These are phyloP conservation scores for Trichophyton schoenleinii DNA, from an alignment of 2,329 filamentous ascomycete genomes.

Conservation along the genomic window DNA sequence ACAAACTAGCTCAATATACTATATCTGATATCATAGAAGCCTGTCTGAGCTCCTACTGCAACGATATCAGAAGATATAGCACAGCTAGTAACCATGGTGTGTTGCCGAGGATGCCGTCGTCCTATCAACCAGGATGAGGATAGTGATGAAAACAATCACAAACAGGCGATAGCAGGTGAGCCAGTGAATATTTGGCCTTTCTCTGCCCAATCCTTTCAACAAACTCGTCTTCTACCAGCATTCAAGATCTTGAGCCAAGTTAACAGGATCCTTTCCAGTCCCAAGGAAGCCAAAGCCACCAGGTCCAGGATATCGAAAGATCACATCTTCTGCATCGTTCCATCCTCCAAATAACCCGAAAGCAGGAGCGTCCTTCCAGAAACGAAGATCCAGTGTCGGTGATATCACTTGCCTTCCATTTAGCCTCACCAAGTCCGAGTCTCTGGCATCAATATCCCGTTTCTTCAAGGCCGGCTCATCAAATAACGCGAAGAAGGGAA, in stretches of 20 bases:
- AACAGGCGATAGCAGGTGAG: not conserved
- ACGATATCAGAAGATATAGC: not conserved
- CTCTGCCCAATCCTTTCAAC: not conserved
- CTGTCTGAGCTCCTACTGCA: not conserved
- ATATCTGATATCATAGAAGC: not conserved
- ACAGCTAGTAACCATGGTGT: not conserved
- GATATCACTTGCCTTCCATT: constrained; percentile 14
- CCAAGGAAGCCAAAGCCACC: not conserved
- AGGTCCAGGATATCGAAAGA: not conserved
- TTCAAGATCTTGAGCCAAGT: not conserved
- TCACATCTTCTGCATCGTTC: not conserved
- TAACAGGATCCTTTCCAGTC: not conserved
- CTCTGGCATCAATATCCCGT: constrained; percentile 2
- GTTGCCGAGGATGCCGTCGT: not conserved
- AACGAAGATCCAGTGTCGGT: constrained; percentile 20
- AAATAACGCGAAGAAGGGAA: not conserved
- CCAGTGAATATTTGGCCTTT: not conserved
- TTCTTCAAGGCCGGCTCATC: constrained; percentile 9
- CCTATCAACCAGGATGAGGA: not conserved
- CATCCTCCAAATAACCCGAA: not conserved
- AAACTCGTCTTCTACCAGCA: not conserved
- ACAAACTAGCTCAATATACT: not conserved
- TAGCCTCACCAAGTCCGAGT: constrained; percentile 6
- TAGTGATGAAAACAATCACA: not conserved
- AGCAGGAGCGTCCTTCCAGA: not conserved